These are phyloP conservation scores for Phytophthora ohioensis DNA, from an alignment of 352 stramenopile species.

Conservation along the genomic window DNA sequence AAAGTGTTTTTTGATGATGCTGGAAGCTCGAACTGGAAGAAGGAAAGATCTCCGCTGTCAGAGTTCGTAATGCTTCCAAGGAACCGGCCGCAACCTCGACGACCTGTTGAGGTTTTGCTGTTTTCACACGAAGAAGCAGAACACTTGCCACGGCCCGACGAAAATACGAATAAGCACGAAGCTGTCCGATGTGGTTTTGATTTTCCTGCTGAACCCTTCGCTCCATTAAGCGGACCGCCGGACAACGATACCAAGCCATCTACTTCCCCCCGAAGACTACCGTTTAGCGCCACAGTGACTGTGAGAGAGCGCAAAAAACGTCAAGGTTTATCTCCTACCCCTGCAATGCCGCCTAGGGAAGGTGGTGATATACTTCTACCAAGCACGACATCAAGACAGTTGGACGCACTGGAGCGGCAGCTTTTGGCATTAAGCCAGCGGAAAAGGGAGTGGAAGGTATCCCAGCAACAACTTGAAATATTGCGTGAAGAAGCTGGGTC, in stretches of 20 bases:
- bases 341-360: conserved; percentile 2
- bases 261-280: background rate
- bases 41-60: conserved; percentile 33
- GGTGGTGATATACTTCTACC: background rate
- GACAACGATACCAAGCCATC: background rate
- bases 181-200: conserved; percentile 40
- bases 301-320: background rate
- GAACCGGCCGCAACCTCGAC: conserved; percentile 47
- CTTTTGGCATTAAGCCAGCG: conserved; percentile 30
- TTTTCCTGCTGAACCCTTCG: conserved; percentile 31
- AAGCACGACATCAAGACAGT: conserved; percentile 24
- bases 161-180: conserved; percentile 16
- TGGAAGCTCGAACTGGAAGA: conserved; percentile 11
- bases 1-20: background rate
- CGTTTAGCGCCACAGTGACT: background rate
- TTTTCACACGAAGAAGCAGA: conserved; percentile 9
- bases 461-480: conserved; percentile 35
- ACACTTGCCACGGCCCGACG: background rate
- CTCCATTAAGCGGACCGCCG: conserved; percentile 8
- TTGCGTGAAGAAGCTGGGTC: conserved; percentile 22
- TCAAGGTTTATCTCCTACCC: background rate
- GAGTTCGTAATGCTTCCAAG: conserved; percentile 49
- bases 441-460: conserved; percentile 44
- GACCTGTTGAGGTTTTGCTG: conserved; percentile 44
- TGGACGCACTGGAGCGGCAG: conserved; percentile 43